phyloP scores from a whole-genome alignment of 306 rosid genomes.

The Sindora glabra region DNA sequence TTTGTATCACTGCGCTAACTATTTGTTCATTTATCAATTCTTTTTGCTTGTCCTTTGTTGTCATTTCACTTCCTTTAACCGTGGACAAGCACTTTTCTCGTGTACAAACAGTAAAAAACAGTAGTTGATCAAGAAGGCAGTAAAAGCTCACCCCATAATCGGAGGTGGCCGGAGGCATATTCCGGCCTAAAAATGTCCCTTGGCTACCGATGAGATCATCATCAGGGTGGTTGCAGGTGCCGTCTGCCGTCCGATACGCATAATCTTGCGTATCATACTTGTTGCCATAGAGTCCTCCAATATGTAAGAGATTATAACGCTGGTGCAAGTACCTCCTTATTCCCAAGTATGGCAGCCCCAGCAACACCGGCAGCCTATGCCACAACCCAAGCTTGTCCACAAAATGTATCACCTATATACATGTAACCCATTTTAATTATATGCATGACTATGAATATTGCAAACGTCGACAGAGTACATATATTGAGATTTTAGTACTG shows the following conservation, averaged over 20 bases:
- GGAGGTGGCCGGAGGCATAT: slow-evolving; percentile 57
- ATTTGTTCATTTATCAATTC: too few species aligned
- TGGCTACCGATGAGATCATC: slow-evolving; percentile 55
- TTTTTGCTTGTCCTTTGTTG: too few species aligned
- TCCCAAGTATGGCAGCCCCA: slow-evolving; percentile 57
- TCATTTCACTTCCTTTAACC: too few species aligned
- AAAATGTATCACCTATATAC: slow-evolving; percentile 39
- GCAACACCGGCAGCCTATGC: slow-evolving; percentile 61
- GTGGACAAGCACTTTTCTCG: too few species aligned
- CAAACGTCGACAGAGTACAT: not conserved
- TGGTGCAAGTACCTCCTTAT: slow-evolving; percentile 64
- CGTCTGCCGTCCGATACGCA: slow-evolving; percentile 49
- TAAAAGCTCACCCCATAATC: slow-evolving; percentile 33
- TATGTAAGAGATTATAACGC: slow-evolving; percentile 54
- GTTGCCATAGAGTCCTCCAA: slow-evolving; percentile 32
- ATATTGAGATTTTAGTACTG: not conserved
- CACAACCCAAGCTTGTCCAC: slow-evolving; percentile 59
- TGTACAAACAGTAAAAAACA: too few species aligned
- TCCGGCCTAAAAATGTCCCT: slow-evolving; percentile 56
- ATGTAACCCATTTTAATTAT: not conserved
- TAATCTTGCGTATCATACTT: slow-evolving; percentile 29
- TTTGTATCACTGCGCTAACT: too few species aligned
- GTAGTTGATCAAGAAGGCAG: too few species aligned
- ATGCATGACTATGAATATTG: not conserved
- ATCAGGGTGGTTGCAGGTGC: slow-evolving; percentile 50